phyloP scores from a whole-genome alignment of 192 early-diverging fungal species.

The Umbelopsis sp. region DNA sequence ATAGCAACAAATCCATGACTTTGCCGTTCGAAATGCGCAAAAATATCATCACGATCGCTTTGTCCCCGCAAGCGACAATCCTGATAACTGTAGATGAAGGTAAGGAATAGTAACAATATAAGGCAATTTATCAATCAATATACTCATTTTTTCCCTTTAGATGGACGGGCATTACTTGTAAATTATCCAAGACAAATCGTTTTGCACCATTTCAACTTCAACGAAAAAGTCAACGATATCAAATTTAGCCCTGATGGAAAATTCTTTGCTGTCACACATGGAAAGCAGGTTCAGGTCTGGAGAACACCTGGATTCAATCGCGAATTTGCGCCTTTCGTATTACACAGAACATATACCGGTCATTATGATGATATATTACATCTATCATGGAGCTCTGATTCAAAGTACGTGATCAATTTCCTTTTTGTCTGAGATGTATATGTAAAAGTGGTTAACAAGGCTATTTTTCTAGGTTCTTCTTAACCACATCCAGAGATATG shows the following conservation, averaged over 20 bases:
- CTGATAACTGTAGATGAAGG: constrained; percentile 92
- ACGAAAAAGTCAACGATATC: constrained; percentile 76
- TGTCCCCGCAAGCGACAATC: constrained; percentile 88
- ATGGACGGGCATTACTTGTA: constrained; percentile 84
- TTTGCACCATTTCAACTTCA: constrained; percentile 91
- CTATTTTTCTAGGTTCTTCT: constrained; percentile 43
- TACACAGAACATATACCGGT: constrained; percentile 79
- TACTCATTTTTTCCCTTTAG: constrained; percentile 36
- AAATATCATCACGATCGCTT: constrained; percentile 85
- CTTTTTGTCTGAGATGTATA: neutral
- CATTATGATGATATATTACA: constrained; percentile 85
- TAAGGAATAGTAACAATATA: constrained; percentile 24
- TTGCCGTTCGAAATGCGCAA: constrained; percentile 94
- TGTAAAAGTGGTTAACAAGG: neutral
- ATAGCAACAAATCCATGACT: constrained; percentile 87
- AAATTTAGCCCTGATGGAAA: constrained; percentile 93
- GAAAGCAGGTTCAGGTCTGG: constrained; percentile 88
- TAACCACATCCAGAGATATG: constrained; percentile 80
- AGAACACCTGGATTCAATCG: constrained; percentile 86
- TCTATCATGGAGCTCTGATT: constrained; percentile 88
- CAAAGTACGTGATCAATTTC: constrained; percentile 51
- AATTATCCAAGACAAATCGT: constrained; percentile 85
- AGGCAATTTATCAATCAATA: neutral
- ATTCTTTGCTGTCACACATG: constrained; percentile 85
- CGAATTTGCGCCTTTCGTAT: constrained; percentile 92